Conservation (phyloP, 2,329 filamentous ascomycete species). For the Scopulariopsis brevicaulis region DNA sequence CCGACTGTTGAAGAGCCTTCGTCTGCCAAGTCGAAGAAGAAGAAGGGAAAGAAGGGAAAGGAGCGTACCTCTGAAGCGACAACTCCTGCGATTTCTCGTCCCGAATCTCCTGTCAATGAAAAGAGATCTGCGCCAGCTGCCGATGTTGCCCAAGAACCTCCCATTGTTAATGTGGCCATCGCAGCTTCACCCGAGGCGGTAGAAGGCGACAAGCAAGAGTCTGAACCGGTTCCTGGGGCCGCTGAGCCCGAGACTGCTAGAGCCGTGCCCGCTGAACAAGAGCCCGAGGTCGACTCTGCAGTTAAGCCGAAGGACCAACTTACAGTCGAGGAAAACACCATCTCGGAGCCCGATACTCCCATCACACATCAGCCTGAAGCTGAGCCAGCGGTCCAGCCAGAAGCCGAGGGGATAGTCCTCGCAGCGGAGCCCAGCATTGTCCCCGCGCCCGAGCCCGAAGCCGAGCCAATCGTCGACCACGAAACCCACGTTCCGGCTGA, state of each 20-base stretch:
- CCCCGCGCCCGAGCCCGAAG: background rate
- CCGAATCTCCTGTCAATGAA: background rate
- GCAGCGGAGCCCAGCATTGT: background rate
- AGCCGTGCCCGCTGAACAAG: background rate
- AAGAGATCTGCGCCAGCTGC: background rate
- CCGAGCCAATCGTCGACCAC: background rate
- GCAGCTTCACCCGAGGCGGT: background rate
- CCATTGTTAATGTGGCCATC: background rate
- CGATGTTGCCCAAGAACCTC: background rate
- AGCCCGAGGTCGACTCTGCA: background rate
- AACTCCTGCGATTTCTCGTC: background rate
- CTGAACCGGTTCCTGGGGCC: background rate
- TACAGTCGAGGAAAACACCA: background rate
- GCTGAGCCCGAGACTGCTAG: background rate
- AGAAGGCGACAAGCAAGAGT: background rate
- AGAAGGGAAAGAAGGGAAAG: constrained; percentile 26
- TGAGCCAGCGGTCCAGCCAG: background rate
- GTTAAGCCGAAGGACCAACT: background rate
- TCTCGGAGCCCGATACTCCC: background rate
- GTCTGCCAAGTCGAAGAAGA: constrained; percentile 8
- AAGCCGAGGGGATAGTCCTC: background rate
- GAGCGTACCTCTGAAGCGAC: constrained; percentile 7
- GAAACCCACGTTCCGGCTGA: background rate
- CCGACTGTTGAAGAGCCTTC: constrained; percentile 8
- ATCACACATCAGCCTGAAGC: background rate